Base-by-base conservation (phyloP, 768 basidiomycete genomes). In the Kwoniella mangroviensis region DNA sequence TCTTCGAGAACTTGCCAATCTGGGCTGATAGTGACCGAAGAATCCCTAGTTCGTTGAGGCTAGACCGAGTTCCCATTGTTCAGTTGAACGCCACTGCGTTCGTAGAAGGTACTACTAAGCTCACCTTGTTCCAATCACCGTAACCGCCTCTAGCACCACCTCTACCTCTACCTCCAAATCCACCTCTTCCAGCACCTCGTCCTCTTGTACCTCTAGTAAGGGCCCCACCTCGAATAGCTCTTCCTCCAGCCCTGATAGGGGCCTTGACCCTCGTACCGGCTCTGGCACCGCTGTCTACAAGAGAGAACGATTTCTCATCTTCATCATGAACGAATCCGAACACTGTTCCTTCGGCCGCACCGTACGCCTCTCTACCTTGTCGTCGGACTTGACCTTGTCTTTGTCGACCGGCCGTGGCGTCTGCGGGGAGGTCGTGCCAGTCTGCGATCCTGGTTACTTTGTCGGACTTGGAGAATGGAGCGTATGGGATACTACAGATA, bases 241-340 rank as follows among this genome's bases (percentile, higher is more conserved):
- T 57, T 42, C 72, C 67, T 11, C 70, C 64, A 40, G 68, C 68
- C 52, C 70, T 34, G 34, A 72, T 67, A 24, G 71, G 45, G 19
- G 67, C 59, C 21, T 77, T 62, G 22, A 67, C 70, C 45, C 73
- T 54, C 21, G 62, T 72, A 49, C 59, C 65, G 54, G 68, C 68
- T 67, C 67, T 70, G 57, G 65, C 56, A 19, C 84, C 95, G 82
- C 90, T 93, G 80, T 98, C 95, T 58, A 99, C 97, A 60, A 99
- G 87, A 22, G 93, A 95, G 87, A 99, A 99, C 59, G 90, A 91
- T 6, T 93, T 91, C 84, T 99, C 97, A 79, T 99, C 97, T 84
- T 98, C 97, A 68, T 92, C 95, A 84, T 98, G 95, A 86, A 94
- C 94, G 84, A 96, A 97, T 7, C 93, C 92, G 80, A 98, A 98